Evolutionary conservation across 1,284 basidiomycete species (phyloP).

Genomic region (Meira miltonrushii): DNA sequence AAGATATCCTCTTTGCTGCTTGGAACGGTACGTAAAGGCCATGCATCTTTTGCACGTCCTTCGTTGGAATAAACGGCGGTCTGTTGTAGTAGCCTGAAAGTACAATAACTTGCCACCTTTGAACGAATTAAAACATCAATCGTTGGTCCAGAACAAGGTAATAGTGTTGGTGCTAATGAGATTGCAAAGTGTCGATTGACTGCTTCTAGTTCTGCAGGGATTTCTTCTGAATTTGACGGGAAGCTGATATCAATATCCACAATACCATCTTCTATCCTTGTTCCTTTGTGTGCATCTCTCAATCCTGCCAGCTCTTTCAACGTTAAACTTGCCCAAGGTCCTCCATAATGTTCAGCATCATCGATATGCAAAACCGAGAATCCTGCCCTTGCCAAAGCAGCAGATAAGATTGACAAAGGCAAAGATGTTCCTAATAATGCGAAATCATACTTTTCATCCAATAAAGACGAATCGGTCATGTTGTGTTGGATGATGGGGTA

Average conservation of each 20-base stretch:
- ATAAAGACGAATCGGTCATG: slow-evolving; percentile 25
- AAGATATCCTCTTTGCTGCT: slow-evolving; percentile 90
- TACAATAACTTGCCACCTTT: slow-evolving; percentile 82
- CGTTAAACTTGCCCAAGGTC: slow-evolving; percentile 72
- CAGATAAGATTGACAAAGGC: slow-evolving; percentile 57
- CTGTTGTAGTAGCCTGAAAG: slow-evolving; percentile 75
- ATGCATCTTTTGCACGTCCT: background rate
- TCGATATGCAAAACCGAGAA: slow-evolving; percentile 83
- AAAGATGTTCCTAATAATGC: slow-evolving; percentile 81
- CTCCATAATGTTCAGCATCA: slow-evolving; percentile 77
- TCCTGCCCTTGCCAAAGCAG: slow-evolving; percentile 74
- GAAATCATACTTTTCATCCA: slow-evolving; percentile 63
- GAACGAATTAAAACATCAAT: slow-evolving; percentile 76
- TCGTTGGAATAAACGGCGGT: slow-evolving; percentile 18
- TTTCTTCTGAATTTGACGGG: background rate
- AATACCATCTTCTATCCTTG: background rate
- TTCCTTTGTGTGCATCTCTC: background rate
- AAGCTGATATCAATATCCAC: background rate
- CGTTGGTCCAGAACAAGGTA: slow-evolving; percentile 72
- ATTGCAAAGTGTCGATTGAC: slow-evolving; percentile 67
- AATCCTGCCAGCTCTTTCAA: slow-evolving; percentile 73
- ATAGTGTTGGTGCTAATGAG: slow-evolving; percentile 73
- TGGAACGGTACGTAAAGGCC: slow-evolving; percentile 61
- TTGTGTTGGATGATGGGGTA: too few relatives aligned
- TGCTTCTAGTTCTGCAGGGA: slow-evolving; percentile 16